Evolutionary conservation across 495 filamentous ascomycete species (phyloP).

Genomic region (Beverwykella pulmonaria): DNA sequence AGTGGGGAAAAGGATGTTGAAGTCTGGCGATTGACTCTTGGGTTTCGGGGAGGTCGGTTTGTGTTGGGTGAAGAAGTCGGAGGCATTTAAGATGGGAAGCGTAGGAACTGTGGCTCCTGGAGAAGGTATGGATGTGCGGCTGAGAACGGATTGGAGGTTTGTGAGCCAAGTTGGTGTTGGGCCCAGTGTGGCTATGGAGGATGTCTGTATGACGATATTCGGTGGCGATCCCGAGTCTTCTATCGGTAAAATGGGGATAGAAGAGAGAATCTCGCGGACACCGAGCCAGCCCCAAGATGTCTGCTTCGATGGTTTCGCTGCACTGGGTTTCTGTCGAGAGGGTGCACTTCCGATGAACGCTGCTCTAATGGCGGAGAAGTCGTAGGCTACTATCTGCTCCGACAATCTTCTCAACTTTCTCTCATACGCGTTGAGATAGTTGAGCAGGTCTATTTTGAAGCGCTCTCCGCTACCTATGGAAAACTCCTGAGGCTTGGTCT

Average conservation of each 20-base stretch:
- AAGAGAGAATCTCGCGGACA: slow-evolving; percentile 61
- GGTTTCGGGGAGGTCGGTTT: slow-evolving; percentile 29
- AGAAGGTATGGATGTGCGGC: background rate
- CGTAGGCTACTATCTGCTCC: slow-evolving; percentile 62
- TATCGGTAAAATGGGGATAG: slow-evolving; percentile 51
- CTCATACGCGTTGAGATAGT: slow-evolving; percentile 73
- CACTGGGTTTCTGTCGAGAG: slow-evolving; percentile 57
- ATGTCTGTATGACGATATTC: slow-evolving; percentile 74
- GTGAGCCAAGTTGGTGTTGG: slow-evolving; percentile 74
- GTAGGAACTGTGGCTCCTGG: background rate
- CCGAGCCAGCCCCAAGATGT: slow-evolving; percentile 77
- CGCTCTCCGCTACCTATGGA: slow-evolving; percentile 62
- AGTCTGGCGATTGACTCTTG: slow-evolving; percentile 43
- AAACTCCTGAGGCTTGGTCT: slow-evolving; percentile 1
- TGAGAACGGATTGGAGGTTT: slow-evolving; percentile 63
- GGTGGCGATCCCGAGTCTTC: slow-evolving; percentile 39
- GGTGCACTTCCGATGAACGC: slow-evolving; percentile 78
- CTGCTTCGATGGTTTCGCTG: slow-evolving; percentile 45
- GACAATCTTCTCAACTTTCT: slow-evolving; percentile 50
- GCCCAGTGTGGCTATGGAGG: slow-evolving; percentile 81
- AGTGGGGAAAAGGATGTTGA: slow-evolving; percentile 78
- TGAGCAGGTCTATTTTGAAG: slow-evolving; percentile 76
- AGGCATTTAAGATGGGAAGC: background rate
- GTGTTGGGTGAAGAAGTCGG: slow-evolving; percentile 19
- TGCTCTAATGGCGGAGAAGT: slow-evolving; percentile 71